Evolutionary conservation across 306 rosid species (phyloP), one percentile per base, ranked within the genome.

Genomic region (Senna tora): DNA sequence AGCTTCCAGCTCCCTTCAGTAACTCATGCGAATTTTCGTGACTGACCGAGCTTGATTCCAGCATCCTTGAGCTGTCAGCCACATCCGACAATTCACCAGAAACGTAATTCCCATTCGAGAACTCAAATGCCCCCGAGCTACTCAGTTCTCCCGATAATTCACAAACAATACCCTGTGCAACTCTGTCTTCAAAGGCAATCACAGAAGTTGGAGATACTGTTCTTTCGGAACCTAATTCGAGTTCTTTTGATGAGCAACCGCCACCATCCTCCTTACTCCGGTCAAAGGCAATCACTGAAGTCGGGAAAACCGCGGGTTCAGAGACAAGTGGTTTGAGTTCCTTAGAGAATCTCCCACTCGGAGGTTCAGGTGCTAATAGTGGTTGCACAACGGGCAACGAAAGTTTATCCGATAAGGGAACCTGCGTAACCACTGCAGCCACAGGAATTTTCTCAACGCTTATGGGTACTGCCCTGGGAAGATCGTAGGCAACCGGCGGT

Each of bases 311-410:
- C 55, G 90, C 84, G 55, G 88, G 71, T 42, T 85, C 81, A n/a
- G 87, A 76, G 52, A 34, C 78, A 14, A 41, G 60, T 70, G 76
- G 32, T 17, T 76, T 79, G 34, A 87, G 88, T 84, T 87, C 97
- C 55, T 77, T 86, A 5, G 93, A 90, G 67, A 92, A 84, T 47
- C 76, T 72, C 16, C 79, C 87, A 54, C 65, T 49, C 34, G 79
- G 69, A 49, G 76, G 61, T 51, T 80, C 86, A 51, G 87, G 85
- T 6, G 89, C 79, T 1, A 84, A 50, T 12, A 93, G 82, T 61
- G 96, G 91, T 56, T 95, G 97, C 52, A 89, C 99, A 55, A 95
- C 99, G 6, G 99, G 97, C 82, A 91, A 58, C 2, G 90, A 74
- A 46, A 86, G 15, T 11, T 82, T 80, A 49, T 86, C 82, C 6